Evolutionary conservation across 2,329 filamentous ascomycete genomes (phyloP).

Genomic region (Penicillium fuscoglaucum): DNA sequence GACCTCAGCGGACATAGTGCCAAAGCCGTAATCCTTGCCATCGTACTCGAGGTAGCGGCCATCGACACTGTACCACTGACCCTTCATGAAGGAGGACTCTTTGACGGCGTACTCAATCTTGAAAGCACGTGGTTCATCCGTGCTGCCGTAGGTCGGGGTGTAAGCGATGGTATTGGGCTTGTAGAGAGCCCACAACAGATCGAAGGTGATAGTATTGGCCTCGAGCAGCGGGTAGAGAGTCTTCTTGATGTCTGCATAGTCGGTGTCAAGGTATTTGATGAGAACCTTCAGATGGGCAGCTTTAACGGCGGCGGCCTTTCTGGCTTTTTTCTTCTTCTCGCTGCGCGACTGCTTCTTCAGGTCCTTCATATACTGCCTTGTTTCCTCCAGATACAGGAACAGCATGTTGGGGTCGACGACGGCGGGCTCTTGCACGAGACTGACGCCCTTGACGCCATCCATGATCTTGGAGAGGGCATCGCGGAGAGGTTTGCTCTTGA

Average conservation of each 20-base stretch:
- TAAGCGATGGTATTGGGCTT: conserved; percentile 82
- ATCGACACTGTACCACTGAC: conserved; percentile 74
- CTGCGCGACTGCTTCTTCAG: conserved; percentile 67
- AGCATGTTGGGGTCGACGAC: conserved; percentile 70
- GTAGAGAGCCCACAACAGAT: conserved; percentile 84
- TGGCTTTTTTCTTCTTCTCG: conserved; percentile 46
- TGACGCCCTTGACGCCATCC: conserved; percentile 75
- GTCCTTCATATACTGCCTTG: conserved; percentile 64
- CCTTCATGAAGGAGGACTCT: conserved; percentile 66
- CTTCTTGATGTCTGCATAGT: conserved; percentile 76
- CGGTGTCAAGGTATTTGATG: conserved; percentile 74
- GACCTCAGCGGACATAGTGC: conserved; percentile 68
- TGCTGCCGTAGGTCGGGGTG: conserved; percentile 72
- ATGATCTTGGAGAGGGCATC: conserved; percentile 70
- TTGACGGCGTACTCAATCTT: conserved; percentile 76
- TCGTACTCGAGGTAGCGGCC: conserved; percentile 80
- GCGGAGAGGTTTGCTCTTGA: conserved; percentile 78
- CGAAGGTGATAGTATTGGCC: conserved; percentile 82
- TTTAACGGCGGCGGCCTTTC: conserved; percentile 41
- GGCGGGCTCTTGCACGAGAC: conserved; percentile 76
- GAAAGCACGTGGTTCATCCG: conserved; percentile 77
- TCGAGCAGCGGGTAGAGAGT: conserved; percentile 77
- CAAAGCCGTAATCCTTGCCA: conserved; percentile 79
- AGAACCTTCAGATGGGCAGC: conserved; percentile 65
- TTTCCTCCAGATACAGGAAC: conserved; percentile 75